Percentiles rank a stretch among this genome's conserved stretches.
Evolutionary conservation across 2,329 filamentous ascomycete species (phyloP).

Genomic region (Alternaria hordeiaustralica): DNA sequence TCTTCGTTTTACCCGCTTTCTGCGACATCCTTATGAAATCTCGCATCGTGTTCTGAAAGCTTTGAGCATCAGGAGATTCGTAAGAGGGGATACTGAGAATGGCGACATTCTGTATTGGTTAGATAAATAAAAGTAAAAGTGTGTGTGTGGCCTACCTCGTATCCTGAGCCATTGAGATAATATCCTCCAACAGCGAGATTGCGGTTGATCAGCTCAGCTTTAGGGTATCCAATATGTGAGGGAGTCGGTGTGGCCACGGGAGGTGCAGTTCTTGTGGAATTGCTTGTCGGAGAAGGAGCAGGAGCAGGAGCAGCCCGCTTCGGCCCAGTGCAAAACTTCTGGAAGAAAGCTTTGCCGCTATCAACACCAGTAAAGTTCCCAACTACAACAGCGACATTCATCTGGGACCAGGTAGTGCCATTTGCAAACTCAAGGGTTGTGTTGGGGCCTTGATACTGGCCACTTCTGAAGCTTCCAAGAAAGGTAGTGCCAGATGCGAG

Average conservation of each 20-base stretch:
- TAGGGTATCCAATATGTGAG: constrained; percentile 48
- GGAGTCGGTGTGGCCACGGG: constrained; percentile 29
- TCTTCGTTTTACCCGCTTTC: constrained; percentile 60
- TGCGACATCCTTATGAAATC: constrained; percentile 57
- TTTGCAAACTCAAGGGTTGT: constrained; percentile 48
- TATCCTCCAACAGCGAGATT: constrained; percentile 54
- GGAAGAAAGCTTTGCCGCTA: constrained; percentile 51
- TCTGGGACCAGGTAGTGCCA: constrained; percentile 38
- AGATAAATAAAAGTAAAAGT: constrained; percentile 38
- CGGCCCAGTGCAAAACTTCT: constrained; percentile 47
- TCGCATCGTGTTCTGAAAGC: constrained; percentile 50
- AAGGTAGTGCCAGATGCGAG: constrained; percentile 37
- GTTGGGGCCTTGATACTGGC: constrained; percentile 41
- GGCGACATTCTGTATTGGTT: constrained; percentile 51
- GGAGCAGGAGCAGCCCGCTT: constrained; percentile 18
- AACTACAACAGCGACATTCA: constrained; percentile 42
- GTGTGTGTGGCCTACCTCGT: constrained; percentile 42
- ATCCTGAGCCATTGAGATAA: constrained; percentile 50
- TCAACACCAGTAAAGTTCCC: constrained; percentile 45
- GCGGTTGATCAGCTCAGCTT: constrained; percentile 45
- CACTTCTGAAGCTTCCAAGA: constrained; percentile 39
- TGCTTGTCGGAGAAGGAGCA: constrained; percentile 15
- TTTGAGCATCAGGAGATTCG: constrained; percentile 33
- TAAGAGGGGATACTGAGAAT: constrained; percentile 56
- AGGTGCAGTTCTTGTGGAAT: constrained; percentile 19